These are phyloP conservation scores for Coemansia erecta DNA, from an alignment of 192 early-diverging fungal species.

Conservation along the genomic window DNA sequence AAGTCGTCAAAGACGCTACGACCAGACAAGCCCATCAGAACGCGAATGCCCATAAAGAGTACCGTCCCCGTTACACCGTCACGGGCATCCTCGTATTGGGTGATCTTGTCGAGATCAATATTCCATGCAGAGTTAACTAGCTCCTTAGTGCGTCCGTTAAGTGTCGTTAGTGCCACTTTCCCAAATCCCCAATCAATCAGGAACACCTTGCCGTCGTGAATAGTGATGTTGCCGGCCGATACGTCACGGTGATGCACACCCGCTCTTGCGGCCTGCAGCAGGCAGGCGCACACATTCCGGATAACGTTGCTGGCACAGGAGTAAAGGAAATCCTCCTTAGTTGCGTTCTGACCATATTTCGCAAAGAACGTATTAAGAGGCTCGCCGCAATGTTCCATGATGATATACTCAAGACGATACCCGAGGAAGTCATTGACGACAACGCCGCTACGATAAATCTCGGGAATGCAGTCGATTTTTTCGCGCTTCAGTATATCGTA, in stretches of 20 bases:
- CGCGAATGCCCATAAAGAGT: too few species aligned
- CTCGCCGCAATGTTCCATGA: slow-evolving; percentile 13
- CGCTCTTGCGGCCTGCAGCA: too few species aligned
- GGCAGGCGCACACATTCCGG: neutral
- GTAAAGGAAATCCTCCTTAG: neutral
- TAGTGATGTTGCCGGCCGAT: neutral
- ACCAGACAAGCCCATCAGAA: too few species aligned
- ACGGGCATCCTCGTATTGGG: too few species aligned
- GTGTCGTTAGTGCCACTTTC: neutral
- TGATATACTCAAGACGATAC: slow-evolving; percentile 6
- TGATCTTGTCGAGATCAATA: neutral
- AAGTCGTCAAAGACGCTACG: too few species aligned
- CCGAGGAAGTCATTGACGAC: neutral
- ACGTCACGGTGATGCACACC: neutral
- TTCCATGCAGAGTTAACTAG: neutral
- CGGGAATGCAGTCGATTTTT: neutral
- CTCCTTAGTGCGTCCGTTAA: neutral
- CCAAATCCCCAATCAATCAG: neutral
- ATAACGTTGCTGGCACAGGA: neutral
- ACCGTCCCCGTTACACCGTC: too few species aligned
- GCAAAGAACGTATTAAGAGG: neutral
- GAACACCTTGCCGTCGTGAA: too few species aligned
- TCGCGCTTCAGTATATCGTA: neutral
- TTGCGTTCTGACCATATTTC: too few species aligned
- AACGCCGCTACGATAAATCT: neutral